Percentiles rank a stretch among this genome's conserved stretches.
Conservation (phyloP, 805 yeast species). For the Kregervanrija pseudodelftensis region DNA sequence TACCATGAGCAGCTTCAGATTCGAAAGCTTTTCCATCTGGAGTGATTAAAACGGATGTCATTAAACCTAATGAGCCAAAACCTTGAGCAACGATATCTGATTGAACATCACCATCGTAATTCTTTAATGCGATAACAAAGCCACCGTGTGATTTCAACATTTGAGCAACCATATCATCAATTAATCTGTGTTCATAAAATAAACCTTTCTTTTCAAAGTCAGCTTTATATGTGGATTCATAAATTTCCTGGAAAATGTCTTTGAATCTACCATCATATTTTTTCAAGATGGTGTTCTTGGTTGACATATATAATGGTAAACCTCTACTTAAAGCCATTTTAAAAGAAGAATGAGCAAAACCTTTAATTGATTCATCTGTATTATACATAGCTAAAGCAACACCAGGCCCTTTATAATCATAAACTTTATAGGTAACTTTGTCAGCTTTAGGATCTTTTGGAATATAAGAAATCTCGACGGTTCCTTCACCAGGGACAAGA, state of each 20-base stretch:
- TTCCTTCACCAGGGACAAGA: conserved; percentile 60
- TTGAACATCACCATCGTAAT: conserved; percentile 83
- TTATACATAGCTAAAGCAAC: conserved; percentile 81
- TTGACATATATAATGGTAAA: conserved; percentile 60
- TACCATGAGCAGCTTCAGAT: conserved; percentile 83
- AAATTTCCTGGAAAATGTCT: conserved; percentile 67
- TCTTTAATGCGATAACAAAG: conserved; percentile 71
- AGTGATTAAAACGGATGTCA: conserved; percentile 78
- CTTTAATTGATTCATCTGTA: conserved; percentile 69
- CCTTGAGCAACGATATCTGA: conserved; percentile 85
- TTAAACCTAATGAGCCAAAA: conserved; percentile 74
- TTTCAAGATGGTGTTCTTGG: conserved; percentile 77
- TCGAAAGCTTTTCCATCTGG: conserved; percentile 86
- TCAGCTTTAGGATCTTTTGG: conserved; percentile 50
- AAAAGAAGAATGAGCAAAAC: conserved; percentile 77
- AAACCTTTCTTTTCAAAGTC: conserved; percentile 55
- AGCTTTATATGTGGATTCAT: conserved; percentile 47
- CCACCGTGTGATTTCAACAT: conserved; percentile 84
- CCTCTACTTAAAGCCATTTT: conserved; percentile 60
- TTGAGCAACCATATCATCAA: conserved; percentile 86
- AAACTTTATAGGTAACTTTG: conserved; percentile 43
- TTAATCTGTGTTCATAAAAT: conserved; percentile 73
- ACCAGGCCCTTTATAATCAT: conserved; percentile 58
- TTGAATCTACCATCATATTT: conserved; percentile 78
- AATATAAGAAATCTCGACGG: conserved; percentile 56